Evolutionary conservation across 2,329 filamentous ascomycete genomes (phyloP).

Genomic region (Myriosclerotinia curreyana): DNA sequence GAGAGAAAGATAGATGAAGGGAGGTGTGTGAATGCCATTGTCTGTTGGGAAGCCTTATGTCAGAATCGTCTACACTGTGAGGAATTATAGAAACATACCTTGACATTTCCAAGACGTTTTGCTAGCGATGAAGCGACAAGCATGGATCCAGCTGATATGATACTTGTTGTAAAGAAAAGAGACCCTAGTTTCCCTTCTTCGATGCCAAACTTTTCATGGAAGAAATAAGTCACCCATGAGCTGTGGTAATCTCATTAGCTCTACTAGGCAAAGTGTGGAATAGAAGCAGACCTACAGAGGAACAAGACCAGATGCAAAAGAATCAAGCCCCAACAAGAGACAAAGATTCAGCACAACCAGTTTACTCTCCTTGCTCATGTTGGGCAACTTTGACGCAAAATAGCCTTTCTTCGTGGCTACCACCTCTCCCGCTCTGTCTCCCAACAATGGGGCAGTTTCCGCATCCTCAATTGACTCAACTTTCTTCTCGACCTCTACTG

Average conservation of each 20-base stretch:
- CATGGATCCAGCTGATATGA: slow-evolving; percentile 52
- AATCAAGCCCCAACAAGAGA: slow-evolving; percentile 65
- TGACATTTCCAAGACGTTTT: slow-evolving; percentile 59
- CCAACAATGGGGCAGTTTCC: slow-evolving; percentile 36
- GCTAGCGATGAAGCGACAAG: slow-evolving; percentile 54
- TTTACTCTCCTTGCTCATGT: slow-evolving; percentile 56
- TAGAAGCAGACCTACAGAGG: slow-evolving; percentile 48
- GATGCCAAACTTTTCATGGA: slow-evolving; percentile 49
- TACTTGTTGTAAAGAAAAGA: slow-evolving; percentile 53
- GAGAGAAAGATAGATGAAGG: slow-evolving; percentile 64
- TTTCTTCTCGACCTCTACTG: slow-evolving; percentile 42
- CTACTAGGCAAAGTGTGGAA: slow-evolving; percentile 30
- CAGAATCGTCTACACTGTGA: slow-evolving; percentile 32
- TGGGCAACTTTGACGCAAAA: slow-evolving; percentile 46
- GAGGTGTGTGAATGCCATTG: slow-evolving; percentile 73
- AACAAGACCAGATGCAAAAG: slow-evolving; percentile 68
- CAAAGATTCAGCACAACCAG: slow-evolving; percentile 59
- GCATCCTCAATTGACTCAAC: slow-evolving; percentile 32
- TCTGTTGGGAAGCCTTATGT: slow-evolving; percentile 42
- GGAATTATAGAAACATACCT: slow-evolving; percentile 44
- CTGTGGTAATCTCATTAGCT: slow-evolving; percentile 44
- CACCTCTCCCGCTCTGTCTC: slow-evolving; percentile 27
- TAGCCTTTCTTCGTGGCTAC: slow-evolving; percentile 32
- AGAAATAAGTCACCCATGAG: slow-evolving; percentile 58
- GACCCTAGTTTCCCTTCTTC: slow-evolving; percentile 51